phyloP scores from a whole-genome alignment of 2,329 filamentous ascomycete genomes.

The Penicillium sclerotigenum region DNA sequence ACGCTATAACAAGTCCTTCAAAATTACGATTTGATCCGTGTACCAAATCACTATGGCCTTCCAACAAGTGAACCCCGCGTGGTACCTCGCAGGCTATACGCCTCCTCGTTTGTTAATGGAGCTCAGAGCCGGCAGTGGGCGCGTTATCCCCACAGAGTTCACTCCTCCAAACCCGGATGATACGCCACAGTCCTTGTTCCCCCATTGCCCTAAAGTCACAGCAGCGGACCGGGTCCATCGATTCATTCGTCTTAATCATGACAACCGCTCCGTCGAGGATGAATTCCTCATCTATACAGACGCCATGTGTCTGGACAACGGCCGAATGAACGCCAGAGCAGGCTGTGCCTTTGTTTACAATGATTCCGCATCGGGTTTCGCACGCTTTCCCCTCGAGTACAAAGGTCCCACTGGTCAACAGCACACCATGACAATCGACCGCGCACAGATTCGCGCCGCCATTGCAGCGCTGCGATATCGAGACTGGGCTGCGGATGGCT shows the following conservation, averaged over 20 bases:
- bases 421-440: conserved; percentile 48
- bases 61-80: neutral
- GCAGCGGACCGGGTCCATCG: neutral
- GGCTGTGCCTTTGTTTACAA: neutral
- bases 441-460: conserved; percentile 56
- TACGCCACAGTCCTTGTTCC: neutral
- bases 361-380: neutral
- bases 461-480: conserved; percentile 50
- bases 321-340: neutral
- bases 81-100: neutral
- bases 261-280: neutral
- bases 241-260: neutral
- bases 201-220: neutral
- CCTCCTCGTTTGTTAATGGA: neutral
- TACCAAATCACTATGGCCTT: neutral
- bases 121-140: neutral
- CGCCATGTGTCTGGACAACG: neutral
- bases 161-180: neutral
- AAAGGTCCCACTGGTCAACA: neutral
- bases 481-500: conserved; percentile 45
- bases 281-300: neutral
- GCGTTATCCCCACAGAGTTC: neutral
- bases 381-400: neutral
- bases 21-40: neutral
- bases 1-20: neutral